These are phyloP conservation scores for Acacia confusa DNA, from an alignment of 306 rosid genomes.

Conservation along the genomic window DNA sequence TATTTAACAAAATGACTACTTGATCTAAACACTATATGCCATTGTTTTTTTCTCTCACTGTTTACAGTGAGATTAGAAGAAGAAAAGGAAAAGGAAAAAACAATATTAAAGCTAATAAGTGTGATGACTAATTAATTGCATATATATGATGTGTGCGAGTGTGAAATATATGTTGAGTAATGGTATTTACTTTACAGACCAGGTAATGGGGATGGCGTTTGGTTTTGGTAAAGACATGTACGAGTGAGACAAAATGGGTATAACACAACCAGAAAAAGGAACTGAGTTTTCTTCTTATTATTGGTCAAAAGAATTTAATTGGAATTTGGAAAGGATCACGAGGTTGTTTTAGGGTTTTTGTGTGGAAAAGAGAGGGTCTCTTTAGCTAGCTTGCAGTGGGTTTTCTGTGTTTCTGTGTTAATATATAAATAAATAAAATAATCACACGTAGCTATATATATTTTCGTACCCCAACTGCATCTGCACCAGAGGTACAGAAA, in stretches of 20 bases:
- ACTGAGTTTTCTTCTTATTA: neutral
- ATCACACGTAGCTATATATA: neutral
- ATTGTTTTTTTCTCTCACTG: no score
- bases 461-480: neutral
- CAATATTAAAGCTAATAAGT: no score
- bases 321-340: neutral
- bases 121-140: no score
- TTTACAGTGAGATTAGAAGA: neutral
- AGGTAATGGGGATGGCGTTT: neutral
- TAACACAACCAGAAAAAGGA: neutral
- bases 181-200: neutral
- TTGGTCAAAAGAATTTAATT: neutral
- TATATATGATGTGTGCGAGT: neutral
- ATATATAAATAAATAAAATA: neutral
- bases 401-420: neutral
- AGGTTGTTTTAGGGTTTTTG: neutral
- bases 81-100: neutral
- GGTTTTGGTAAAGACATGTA: neutral
- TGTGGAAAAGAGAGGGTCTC: neutral
- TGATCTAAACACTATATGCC: no score
- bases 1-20: no score
- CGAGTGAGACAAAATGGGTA: neutral
- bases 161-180: neutral
- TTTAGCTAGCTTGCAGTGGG: neutral
- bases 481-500: neutral